Conservation (phyloP, 192 early-diverging fungal genomes). For the Podila epigama region DNA sequence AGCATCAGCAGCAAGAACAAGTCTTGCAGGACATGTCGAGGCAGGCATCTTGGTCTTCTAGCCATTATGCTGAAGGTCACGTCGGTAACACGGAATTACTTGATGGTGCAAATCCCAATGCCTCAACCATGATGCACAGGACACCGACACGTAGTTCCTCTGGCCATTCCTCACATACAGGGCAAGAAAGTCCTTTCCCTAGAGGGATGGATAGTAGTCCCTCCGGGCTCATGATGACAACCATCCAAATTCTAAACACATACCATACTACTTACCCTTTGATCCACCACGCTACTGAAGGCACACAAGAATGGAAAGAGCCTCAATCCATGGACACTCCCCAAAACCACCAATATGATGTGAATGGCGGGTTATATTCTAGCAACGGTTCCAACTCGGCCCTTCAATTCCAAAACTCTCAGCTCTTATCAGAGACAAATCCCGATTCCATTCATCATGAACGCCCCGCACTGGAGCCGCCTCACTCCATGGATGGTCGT, state of each 20-base stretch:
- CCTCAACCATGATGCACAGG: too few relatives aligned
- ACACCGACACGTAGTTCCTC: neutral
- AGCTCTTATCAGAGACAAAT: neutral
- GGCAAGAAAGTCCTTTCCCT: neutral
- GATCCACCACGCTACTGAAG: neutral
- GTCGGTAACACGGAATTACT: too few relatives aligned
- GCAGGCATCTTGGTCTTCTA: too few relatives aligned
- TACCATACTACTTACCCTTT: neutral
- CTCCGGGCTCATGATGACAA: neutral
- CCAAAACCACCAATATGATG: neutral
- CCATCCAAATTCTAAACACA: neutral
- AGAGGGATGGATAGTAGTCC: neutral
- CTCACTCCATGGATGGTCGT: neutral
- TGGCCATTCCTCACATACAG: neutral
- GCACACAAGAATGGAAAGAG: neutral
- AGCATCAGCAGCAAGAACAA: too few relatives aligned
- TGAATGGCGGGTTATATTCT: too few relatives aligned
- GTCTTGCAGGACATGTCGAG: too few relatives aligned
- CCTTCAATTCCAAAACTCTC: neutral
- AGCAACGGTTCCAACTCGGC: too few relatives aligned
- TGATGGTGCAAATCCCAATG: too few relatives aligned
- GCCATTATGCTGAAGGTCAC: too few relatives aligned
- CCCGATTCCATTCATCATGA: neutral
- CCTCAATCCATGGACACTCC: neutral
- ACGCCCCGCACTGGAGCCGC: too few relatives aligned